A percentile compares a stretch with the other conserved stretches of the same genome.
Conservation (phyloP, 106 monocot species). For the Iris macrosiphon region DNA sequence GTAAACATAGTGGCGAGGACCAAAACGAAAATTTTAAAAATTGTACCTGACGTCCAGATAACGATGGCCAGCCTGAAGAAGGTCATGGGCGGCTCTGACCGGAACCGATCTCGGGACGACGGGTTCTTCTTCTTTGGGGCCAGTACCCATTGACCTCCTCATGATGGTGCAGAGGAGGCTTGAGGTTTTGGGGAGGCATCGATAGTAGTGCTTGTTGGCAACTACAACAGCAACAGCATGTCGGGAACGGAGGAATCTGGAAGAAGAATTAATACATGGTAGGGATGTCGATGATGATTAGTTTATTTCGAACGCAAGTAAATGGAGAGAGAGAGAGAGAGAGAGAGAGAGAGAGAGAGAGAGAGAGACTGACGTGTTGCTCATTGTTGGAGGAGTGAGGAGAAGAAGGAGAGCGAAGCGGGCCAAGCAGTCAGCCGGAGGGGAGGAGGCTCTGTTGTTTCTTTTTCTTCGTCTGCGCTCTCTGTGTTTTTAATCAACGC, state of each 20-base stretch:
- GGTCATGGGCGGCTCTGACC: slow-evolving; percentile 73
- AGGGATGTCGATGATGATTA: too few species aligned
- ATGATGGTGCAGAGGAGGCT: too few species aligned
- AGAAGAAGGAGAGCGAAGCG: background rate
- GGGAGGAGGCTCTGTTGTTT: too few species aligned
- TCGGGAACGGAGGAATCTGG: too few species aligned
- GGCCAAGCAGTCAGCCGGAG: too few species aligned
- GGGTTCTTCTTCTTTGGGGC: background rate
- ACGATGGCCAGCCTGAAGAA: slow-evolving; percentile 79
- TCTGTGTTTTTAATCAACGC: too few species aligned
- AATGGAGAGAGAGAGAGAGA: background rate
- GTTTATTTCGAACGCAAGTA: background rate
- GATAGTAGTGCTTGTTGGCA: too few species aligned
- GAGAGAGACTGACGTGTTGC: background rate
- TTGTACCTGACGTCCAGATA: slow-evolving; percentile 84
- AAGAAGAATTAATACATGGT: too few species aligned
- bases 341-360: background rate
- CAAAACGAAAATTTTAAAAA: background rate
- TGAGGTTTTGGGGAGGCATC: too few species aligned
- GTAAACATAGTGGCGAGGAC: background rate
- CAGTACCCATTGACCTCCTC: slow-evolving; percentile 24
- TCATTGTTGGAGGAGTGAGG: background rate
- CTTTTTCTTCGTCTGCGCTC: too few species aligned
- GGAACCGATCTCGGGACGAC: slow-evolving; percentile 67
- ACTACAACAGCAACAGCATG: too few species aligned